Percentiles rank a stretch among this genome's conserved stretches.
Evolutionary conservation across 2,329 filamentous ascomycete species (phyloP).

Genomic region (Blastomyces percursus): DNA sequence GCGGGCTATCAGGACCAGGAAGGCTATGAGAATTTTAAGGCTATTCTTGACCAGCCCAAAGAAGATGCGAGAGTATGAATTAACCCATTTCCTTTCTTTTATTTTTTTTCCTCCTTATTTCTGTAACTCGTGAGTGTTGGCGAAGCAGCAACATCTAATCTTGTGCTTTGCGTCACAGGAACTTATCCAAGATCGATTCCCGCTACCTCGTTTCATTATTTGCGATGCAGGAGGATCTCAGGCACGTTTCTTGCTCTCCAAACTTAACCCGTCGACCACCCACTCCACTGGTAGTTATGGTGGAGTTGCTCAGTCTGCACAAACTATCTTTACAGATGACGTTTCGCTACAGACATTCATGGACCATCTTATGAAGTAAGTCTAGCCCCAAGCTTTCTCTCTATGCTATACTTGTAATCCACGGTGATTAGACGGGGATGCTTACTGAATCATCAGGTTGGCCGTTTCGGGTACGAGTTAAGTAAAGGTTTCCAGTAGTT

Average conservation of each 20-base stretch:
- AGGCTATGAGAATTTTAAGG: conserved; percentile 91
- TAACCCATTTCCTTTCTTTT: neutral
- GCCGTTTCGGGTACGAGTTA: conserved; percentile 42
- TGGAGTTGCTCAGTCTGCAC: conserved; percentile 75
- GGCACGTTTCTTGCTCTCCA: conserved; percentile 90
- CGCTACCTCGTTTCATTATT: conserved; percentile 95
- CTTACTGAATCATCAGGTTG: conserved; percentile 27
- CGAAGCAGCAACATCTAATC: conserved; percentile 4
- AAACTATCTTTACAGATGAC: conserved; percentile 98
- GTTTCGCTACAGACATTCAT: conserved; percentile 98
- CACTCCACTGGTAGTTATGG: conserved; percentile 90
- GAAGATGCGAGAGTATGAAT: conserved; percentile 77
- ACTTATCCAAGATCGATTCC: conserved; percentile 92
- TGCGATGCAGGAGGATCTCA: conserved; percentile 98
- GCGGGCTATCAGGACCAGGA: conserved; percentile 97
- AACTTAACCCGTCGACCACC: conserved; percentile 94
- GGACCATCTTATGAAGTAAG: conserved; percentile 98
- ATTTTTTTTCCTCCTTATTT: neutral
- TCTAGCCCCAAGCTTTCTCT: conserved; percentile 14
- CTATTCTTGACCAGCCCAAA: conserved; percentile 81
- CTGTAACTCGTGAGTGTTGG: neutral
- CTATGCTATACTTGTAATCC: conserved; percentile 10
- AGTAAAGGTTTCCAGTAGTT: conserved; percentile 20
- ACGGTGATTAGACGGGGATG: neutral
- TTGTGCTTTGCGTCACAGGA: conserved; percentile 46